A percentile compares a stretch with the other conserved stretches of the same genome.
Evolutionary conservation across 208 protist species (phyloP).

Genomic region (Leishmania lainsoni): DNA sequence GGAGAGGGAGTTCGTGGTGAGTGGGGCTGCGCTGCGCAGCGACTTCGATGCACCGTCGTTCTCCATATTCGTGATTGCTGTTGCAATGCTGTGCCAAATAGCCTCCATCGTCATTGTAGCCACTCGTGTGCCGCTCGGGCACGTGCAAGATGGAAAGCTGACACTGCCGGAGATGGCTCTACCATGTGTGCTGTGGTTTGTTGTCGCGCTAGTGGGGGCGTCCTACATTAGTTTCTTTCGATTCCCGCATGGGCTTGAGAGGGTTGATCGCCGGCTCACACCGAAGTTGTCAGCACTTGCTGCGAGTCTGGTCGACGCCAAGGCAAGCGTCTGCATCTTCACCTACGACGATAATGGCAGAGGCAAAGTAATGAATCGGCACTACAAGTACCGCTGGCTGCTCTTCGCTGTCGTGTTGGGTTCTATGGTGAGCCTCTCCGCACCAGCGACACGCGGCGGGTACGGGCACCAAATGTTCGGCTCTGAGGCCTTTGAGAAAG

Average conservation of each 20-base stretch:
- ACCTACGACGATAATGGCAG: constrained; percentile 79
- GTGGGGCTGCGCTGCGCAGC: constrained; percentile 66
- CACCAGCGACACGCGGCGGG: constrained; percentile 55
- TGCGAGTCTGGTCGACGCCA: constrained; percentile 68
- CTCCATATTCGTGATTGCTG: constrained; percentile 44
- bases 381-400: constrained; percentile 76
- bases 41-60: constrained; percentile 63
- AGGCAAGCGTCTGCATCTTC: constrained; percentile 69
- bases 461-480: constrained; percentile 59
- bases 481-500: constrained; percentile 33
- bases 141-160: constrained; percentile 42
- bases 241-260: constrained; percentile 69
- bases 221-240: constrained; percentile 66
- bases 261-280: constrained; percentile 67
- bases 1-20: constrained; percentile 85
- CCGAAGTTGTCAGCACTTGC: constrained; percentile 69
- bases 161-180: constrained; percentile 64
- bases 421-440: constrained; percentile 58
- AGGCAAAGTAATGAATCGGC: constrained; percentile 61
- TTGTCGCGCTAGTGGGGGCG: constrained; percentile 45
- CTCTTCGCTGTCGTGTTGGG: constrained; percentile 42
- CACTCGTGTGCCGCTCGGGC: constrained; percentile 43
- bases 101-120: constrained; percentile 58
- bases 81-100: constrained; percentile 56
- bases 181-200: constrained; percentile 71